Conservation (phyloP, 2,329 filamentous ascomycete genomes). For the Arthrobotrys pseudoclavata region DNA sequence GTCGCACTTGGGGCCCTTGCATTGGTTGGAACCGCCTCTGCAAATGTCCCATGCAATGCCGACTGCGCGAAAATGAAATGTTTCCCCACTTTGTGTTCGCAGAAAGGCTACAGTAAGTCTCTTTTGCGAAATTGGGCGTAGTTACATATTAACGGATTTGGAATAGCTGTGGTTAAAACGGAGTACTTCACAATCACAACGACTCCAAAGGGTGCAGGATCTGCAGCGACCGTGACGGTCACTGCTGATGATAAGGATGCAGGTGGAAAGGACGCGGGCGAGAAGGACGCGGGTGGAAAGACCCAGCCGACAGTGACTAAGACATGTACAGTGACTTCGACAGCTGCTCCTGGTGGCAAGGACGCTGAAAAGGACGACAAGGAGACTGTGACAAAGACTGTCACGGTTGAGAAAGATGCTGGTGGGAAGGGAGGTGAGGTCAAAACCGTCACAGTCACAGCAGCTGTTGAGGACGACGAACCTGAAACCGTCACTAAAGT, state of each 20-base stretch:
- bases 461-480: background rate
- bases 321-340: constrained; percentile 3
- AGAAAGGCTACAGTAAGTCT: constrained; percentile 22
- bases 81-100: constrained; percentile 27
- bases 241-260: background rate
- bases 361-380: background rate
- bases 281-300: background rate
- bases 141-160: background rate
- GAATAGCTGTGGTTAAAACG: background rate
- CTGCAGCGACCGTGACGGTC: constrained; percentile 12
- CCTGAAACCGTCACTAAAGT: constrained; percentile 18
- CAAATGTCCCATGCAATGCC: constrained; percentile 28
- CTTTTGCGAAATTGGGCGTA: background rate
- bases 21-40: constrained; percentile 18
- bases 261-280: background rate
- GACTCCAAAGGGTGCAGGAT: no score
- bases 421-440: no score
- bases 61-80: constrained; percentile 42
- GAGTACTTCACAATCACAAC: no score
- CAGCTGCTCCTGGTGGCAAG: background rate
- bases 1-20: constrained; percentile 20
- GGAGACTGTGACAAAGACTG: background rate
- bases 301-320: constrained; percentile 14
- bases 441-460: constrained; percentile 24
- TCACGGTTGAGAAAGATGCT: no score